Percentiles rank a stretch among this genome's conserved stretches.
These are phyloP conservation scores for Hypoxylon trugodes DNA, from an alignment of 495 filamentous ascomycete species.

Conservation along the genomic window DNA sequence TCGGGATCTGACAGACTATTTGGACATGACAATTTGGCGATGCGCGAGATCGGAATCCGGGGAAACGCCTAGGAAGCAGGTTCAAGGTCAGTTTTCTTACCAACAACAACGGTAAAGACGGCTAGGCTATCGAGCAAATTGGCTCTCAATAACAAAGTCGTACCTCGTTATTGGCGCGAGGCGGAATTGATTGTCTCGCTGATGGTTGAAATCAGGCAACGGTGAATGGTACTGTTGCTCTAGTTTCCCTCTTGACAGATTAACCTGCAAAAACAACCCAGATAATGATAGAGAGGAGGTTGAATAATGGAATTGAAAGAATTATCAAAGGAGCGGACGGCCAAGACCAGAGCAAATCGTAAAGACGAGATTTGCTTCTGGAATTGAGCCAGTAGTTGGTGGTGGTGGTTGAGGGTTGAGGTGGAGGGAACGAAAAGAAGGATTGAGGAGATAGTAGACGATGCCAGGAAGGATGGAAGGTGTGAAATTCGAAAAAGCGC, in stretches of 20 bases:
- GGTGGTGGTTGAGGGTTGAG: slow-evolving; percentile 37
- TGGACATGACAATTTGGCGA: slow-evolving; percentile 33
- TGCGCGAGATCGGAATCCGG: slow-evolving; percentile 13
- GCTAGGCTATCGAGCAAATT: neutral
- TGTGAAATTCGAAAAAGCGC: slow-evolving; percentile 32
- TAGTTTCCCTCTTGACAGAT: slow-evolving; percentile 14
- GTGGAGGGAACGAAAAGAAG: slow-evolving; percentile 47
- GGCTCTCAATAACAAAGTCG: slow-evolving; percentile 1
- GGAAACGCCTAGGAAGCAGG: slow-evolving; percentile 18
- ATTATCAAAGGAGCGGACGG: slow-evolving; percentile 61
- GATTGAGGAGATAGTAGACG: slow-evolving; percentile 41
- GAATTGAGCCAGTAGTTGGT: slow-evolving; percentile 55
- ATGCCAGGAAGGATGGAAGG: slow-evolving; percentile 29
- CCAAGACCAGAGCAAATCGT: slow-evolving; percentile 61
- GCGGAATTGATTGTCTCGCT: slow-evolving; percentile 15
- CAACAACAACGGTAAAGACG: neutral
- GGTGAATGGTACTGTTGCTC: slow-evolving; percentile 13
- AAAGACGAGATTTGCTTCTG: slow-evolving; percentile 53
- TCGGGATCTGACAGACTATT: slow-evolving; percentile 20
- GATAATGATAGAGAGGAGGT: slow-evolving; percentile 44
- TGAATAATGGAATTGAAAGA: slow-evolving; percentile 42
- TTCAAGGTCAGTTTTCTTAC: slow-evolving; percentile 13
- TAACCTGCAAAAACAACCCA: slow-evolving; percentile 30
- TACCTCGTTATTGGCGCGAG: slow-evolving; percentile 26
- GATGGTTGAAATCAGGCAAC: slow-evolving; percentile 6